A percentile compares a stretch with the other conserved stretches of the same genome.
phyloP scores from a whole-genome alignment of 2,329 filamentous ascomycete genomes.

The Pezicula radicicola region DNA sequence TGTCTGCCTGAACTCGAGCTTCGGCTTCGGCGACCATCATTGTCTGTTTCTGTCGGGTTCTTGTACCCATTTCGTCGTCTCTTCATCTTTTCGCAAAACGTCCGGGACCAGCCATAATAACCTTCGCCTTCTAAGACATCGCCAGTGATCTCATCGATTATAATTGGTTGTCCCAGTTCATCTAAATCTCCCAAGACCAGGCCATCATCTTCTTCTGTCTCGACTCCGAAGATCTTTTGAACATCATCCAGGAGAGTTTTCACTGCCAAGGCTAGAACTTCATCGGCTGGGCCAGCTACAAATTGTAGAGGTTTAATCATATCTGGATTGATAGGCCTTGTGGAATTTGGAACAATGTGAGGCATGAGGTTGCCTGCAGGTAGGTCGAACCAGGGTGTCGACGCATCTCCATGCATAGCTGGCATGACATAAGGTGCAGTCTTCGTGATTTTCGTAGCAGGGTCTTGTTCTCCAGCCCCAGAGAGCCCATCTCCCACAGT shows the following conservation, averaged over 20 bases:
- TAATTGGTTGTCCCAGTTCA: conserved; percentile 67
- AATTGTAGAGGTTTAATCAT: conserved; percentile 72
- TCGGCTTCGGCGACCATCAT: conserved; percentile 11
- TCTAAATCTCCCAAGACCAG: conserved; percentile 57
- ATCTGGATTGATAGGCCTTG: conserved; percentile 67
- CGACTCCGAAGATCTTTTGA: conserved; percentile 62
- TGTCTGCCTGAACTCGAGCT: conserved; percentile 22
- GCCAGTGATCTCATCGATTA: conserved; percentile 63
- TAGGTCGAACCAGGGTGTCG: conserved; percentile 75
- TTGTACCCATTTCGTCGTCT: conserved; percentile 34
- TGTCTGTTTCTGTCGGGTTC: conserved; percentile 7
- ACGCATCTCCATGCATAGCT: conserved; percentile 70
- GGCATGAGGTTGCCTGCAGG: conserved; percentile 80
- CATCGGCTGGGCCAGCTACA: conserved; percentile 63
- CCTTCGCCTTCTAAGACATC: conserved; percentile 62
- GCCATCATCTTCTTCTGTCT: conserved; percentile 45
- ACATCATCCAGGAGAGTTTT: conserved; percentile 68
- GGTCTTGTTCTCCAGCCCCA: conserved; percentile 20
- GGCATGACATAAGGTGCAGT: conserved; percentile 72
- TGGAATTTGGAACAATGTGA: conserved; percentile 73
- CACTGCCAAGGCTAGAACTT: conserved; percentile 64
- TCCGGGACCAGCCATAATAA: conserved; percentile 84
- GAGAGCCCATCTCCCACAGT: conserved; percentile 14
- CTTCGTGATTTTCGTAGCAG: conserved; percentile 49
- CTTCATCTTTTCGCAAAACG: conserved; percentile 81